A percentile compares a stretch with the other conserved stretches of the same genome.
Conservation (phyloP, 1,139 yeast genomes). For the Kodamaea plutei region DNA sequence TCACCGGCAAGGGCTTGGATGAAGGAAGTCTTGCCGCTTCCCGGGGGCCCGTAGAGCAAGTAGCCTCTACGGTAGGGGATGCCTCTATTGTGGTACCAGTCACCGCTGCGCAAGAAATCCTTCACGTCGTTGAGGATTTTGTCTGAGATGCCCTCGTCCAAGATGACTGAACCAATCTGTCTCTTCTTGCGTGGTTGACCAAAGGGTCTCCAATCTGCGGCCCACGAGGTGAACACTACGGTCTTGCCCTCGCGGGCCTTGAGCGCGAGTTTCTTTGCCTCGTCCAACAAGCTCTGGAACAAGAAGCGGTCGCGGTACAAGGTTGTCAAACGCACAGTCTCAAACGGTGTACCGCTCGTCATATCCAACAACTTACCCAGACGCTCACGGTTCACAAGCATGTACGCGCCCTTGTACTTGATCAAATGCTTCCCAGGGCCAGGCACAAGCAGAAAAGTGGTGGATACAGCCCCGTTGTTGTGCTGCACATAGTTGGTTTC, state of each 20-base stretch:
- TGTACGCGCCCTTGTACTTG: slow-evolving; percentile 80
- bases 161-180: slow-evolving; percentile 75
- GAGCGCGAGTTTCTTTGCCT: slow-evolving; percentile 82
- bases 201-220: slow-evolving; percentile 98
- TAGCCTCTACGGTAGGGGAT: slow-evolving; percentile 97
- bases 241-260: slow-evolving; percentile 89
- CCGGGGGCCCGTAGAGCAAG: slow-evolving; percentile 94
- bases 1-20: slow-evolving; percentile 97
- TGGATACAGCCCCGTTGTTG: slow-evolving; percentile 86
- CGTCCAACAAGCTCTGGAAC: slow-evolving; percentile 69
- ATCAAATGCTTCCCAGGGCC: slow-evolving; percentile 96
- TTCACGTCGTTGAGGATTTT: slow-evolving; percentile 63
- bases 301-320: slow-evolving; percentile 74
- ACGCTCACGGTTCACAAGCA: slow-evolving; percentile 85
- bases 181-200: slow-evolving; percentile 94
- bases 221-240: slow-evolving; percentile 90
- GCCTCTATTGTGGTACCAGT: slow-evolving; percentile 94
- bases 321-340: slow-evolving; percentile 89
- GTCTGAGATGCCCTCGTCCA: slow-evolving; percentile 73
- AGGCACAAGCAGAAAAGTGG: slow-evolving; percentile 90
- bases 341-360: slow-evolving; percentile 92
- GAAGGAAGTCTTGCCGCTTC: slow-evolving; percentile 93
- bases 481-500: slow-evolving; percentile 86
- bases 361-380: slow-evolving; percentile 85
- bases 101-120: slow-evolving; percentile 75